These are phyloP conservation scores for Astraeus odoratus DNA, from an alignment of 768 basidiomycete genomes.

Conservation along the genomic window DNA sequence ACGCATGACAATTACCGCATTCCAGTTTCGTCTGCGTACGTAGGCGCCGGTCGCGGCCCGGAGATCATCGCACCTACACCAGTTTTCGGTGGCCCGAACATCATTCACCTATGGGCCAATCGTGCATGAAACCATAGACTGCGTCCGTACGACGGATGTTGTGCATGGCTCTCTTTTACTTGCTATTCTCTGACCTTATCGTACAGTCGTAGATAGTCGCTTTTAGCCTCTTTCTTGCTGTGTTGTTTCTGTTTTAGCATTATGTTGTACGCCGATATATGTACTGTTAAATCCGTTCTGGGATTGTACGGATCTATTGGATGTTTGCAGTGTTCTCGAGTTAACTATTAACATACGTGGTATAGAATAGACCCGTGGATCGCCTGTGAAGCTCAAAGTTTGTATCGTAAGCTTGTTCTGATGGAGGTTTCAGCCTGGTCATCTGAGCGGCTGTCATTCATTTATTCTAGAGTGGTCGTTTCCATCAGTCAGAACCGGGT, in stretches of 20 bases:
- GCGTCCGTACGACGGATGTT: too few species aligned
- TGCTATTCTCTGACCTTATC: neutral
- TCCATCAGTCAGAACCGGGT: neutral
- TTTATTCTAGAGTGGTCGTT: too few species aligned
- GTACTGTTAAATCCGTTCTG: neutral
- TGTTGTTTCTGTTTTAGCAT: too few species aligned
- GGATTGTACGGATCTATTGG: conserved; percentile 4
- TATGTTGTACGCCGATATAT: neutral
- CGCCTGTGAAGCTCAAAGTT: neutral
- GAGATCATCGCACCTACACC: conserved; percentile 29
- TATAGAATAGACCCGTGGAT: neutral
- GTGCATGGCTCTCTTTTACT: neutral
- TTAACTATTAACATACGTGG: too few species aligned
- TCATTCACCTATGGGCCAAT: conserved; percentile 29
- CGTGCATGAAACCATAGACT: conserved; percentile 19
- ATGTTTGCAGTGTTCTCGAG: too few species aligned
- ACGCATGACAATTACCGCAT: conserved; percentile 18
- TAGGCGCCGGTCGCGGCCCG: conserved; percentile 12
- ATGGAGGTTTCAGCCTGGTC: too few species aligned
- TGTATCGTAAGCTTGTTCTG: too few species aligned
- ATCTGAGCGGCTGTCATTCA: too few species aligned
- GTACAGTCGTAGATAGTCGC: neutral
- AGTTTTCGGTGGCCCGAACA: conserved; percentile 28
- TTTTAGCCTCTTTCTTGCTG: neutral
- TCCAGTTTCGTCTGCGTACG: conserved; percentile 14